Evolutionary conservation across 2,329 filamentous ascomycete genomes (phyloP), one percentile per base, ranked within the genome.

Genomic region (Aspergillus candidus): DNA sequence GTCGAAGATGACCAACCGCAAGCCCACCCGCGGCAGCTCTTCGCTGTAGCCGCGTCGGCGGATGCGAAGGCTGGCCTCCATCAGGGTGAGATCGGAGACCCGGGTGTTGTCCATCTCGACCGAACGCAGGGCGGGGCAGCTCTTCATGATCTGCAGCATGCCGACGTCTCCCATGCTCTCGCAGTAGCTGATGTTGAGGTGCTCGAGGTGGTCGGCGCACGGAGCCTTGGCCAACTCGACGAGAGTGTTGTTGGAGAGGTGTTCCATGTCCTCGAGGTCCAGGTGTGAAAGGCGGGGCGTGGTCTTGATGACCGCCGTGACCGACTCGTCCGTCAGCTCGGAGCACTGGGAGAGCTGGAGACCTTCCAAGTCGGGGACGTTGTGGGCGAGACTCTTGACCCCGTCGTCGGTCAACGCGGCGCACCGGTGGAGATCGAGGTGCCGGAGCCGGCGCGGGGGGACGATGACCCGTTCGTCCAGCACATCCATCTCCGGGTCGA

Each of bases 91-190:
- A 58, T 97, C 88, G 12, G 88, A 91, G 50, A 95, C 82, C 37
- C 86, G 82, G 0, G 91, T 97, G 64, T 97, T 97, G 70, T 98
- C 93, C 75, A 97, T 83, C 41, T 94, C 87, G 11, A 94, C 71
- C 27, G 76, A 86, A 38, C 74, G 74, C 11, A 97, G 75, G 11
- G 71, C 75, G 0, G 77, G 75, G 64, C 89, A 94, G 27, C 76
- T 78, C 58, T 88, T 87, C 54, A 97, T 74, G 2, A 96, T 72
- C 1, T 86, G 86, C 0, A 95, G 73, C 78, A 96, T 85, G 44
- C 91, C 91, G 0, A 74, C 71, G 60, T 97, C 93, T 17, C 88
- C 83, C 2, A 98, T 68, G 43, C 79, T 82, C 63, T 94, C 91
- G 63, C 93, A 98, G 63, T 89, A 94, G 57, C 88, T 91, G 54